phyloP scores from a whole-genome alignment of 495 filamentous ascomycete species.

The Aspergillus olivimuriae region DNA sequence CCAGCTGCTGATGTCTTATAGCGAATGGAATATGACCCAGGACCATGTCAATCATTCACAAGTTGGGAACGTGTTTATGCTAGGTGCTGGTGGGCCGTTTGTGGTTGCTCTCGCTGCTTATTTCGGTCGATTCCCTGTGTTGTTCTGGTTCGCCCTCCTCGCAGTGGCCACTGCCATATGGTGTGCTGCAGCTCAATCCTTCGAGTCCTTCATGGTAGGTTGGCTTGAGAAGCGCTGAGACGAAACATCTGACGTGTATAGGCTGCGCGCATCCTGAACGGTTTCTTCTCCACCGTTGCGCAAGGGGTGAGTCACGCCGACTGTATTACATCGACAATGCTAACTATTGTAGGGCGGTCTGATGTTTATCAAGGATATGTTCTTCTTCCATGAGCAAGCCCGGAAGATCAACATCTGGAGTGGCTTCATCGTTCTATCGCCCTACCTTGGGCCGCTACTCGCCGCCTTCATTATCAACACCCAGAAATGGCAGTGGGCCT shows the following conservation, averaged over 20 bases:
- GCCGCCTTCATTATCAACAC: conserved; percentile 50
- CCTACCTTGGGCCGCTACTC: conserved; percentile 56
- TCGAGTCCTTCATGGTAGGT: conserved; percentile 45
- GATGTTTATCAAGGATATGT: conserved; percentile 60
- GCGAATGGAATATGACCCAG: conserved; percentile 39
- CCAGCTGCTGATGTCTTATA: conserved; percentile 5
- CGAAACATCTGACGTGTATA: conserved; percentile 3
- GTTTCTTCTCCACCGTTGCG: conserved; percentile 55
- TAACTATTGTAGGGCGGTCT: conserved; percentile 41
- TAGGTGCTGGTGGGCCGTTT: conserved; percentile 50
- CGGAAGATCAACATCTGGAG: conserved; percentile 61
- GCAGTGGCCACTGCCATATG: conserved; percentile 44
- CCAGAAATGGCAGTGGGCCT: conserved; percentile 45
- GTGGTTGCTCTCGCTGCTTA: conserved; percentile 49
- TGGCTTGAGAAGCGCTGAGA: neutral
- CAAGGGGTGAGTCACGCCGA: conserved; percentile 30
- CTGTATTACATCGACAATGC: too few relatives aligned
- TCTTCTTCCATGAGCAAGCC: conserved; percentile 59
- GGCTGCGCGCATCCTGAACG: conserved; percentile 54
- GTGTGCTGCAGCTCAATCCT: conserved; percentile 46
- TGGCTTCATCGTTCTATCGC: conserved; percentile 45
- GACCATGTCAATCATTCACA: conserved; percentile 49
- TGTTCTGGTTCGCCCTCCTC: conserved; percentile 51
- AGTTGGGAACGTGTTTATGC: conserved; percentile 53
- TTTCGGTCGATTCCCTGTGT: conserved; percentile 52